These are phyloP conservation scores for Eimeria zaria DNA, from an alignment of 169 alveolate genomes.

Conservation along the genomic window DNA sequence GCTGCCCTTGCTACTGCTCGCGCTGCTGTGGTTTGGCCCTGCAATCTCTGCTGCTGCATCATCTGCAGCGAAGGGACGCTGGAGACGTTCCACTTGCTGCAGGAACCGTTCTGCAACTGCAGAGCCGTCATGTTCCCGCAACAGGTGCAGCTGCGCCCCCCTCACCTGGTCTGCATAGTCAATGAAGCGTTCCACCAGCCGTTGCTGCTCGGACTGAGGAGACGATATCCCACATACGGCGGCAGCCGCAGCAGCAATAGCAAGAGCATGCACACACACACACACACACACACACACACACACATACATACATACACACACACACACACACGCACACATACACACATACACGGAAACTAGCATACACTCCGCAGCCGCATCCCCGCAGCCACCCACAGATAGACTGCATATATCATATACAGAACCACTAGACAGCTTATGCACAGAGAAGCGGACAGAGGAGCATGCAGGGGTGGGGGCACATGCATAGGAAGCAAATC, in stretches of 20 bases:
- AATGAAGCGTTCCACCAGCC: slow-evolving; percentile 76
- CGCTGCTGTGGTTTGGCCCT: slow-evolving; percentile 19
- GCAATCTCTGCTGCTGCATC: slow-evolving; percentile 38
- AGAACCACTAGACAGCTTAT: background rate
- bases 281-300: background rate
- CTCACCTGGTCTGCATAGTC: slow-evolving; percentile 74
- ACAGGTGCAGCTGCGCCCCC: slow-evolving; percentile 82
- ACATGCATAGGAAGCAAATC: background rate
- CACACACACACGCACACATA: too few relatives aligned
- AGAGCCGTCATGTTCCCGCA: slow-evolving; percentile 78
- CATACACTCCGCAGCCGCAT: background rate
- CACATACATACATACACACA: background rate
- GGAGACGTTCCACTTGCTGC: slow-evolving; percentile 38
- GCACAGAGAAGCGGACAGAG: background rate
- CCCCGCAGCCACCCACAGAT: background rate
- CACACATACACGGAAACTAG: background rate
- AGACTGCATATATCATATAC: background rate
- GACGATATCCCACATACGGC: background rate
- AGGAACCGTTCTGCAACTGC: slow-evolving; percentile 6
- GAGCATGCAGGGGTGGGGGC: background rate
- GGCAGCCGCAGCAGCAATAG: background rate
- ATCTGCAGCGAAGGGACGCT: slow-evolving; percentile 13
- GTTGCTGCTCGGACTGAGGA: slow-evolving; percentile 64
- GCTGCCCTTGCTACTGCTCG: background rate
- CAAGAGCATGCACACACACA: background rate